Conservation (phyloP, 2,329 filamentous ascomycete genomes). For the Colletotrichum shisoi region DNA sequence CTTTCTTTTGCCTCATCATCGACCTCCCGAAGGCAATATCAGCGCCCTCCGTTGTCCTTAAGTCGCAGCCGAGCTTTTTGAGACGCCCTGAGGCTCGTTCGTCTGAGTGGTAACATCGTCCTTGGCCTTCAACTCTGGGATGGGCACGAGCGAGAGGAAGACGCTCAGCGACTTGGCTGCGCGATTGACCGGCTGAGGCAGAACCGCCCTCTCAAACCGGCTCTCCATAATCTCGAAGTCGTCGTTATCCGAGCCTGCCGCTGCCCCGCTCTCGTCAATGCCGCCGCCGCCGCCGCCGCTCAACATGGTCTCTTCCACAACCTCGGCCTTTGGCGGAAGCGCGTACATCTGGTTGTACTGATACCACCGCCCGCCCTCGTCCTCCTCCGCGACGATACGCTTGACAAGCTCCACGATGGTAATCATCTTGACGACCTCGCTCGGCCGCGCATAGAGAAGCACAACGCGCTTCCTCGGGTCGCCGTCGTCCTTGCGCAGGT, state of each 20-base stretch:
- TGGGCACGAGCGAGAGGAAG: slow-evolving; percentile 62
- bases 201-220: slow-evolving; percentile 63
- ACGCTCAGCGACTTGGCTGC: slow-evolving; percentile 65
- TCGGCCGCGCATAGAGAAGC: slow-evolving; percentile 61
- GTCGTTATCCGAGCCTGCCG: slow-evolving; percentile 48
- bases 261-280: slow-evolving; percentile 41
- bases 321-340: slow-evolving; percentile 49
- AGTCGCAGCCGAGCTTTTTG: slow-evolving; percentile 31
- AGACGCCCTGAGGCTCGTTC: slow-evolving; percentile 46
- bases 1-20: background rate
- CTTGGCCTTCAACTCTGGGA: slow-evolving; percentile 63
- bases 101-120: slow-evolving; percentile 59
- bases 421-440: slow-evolving; percentile 70
- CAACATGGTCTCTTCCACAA: slow-evolving; percentile 57
- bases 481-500: slow-evolving; percentile 49
- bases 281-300: slow-evolving; percentile 37
- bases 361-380: slow-evolving; percentile 52
- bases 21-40: background rate
- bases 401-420: slow-evolving; percentile 73
- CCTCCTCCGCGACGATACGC: slow-evolving; percentile 55
- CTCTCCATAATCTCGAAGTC: slow-evolving; percentile 66
- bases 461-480: slow-evolving; percentile 48
- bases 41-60: background rate
- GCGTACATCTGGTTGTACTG: slow-evolving; percentile 67
- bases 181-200: slow-evolving; percentile 56